These are phyloP conservation scores for Mangifera indica DNA, from an alignment of 345 rosid species.

Conservation along the genomic window DNA sequence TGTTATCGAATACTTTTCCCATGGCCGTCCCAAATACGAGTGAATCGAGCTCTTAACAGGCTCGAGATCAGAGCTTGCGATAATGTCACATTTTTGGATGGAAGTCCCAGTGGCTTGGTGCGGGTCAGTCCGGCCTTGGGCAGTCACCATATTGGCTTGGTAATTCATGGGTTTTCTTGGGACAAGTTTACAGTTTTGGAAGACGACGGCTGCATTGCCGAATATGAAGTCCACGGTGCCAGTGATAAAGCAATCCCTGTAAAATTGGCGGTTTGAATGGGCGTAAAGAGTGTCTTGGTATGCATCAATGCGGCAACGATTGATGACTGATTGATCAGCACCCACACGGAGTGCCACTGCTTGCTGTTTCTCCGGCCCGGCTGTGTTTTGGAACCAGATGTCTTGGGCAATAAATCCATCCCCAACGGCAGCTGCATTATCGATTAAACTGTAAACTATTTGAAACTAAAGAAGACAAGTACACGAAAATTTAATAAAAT, in stretches of 20 bases:
- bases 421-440: constrained; percentile 58
- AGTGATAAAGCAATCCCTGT: constrained; percentile 56
- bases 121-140: constrained; percentile 68
- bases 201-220: constrained; percentile 67
- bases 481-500: not conserved
- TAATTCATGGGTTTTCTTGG: constrained; percentile 59
- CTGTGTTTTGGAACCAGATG: constrained; percentile 74
- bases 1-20: constrained; percentile 70
- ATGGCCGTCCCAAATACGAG: constrained; percentile 79
- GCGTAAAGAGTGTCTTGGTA: constrained; percentile 79
- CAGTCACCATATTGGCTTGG: constrained; percentile 72
- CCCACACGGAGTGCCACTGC: constrained; percentile 87
- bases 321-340: constrained; percentile 70
- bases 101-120: constrained; percentile 80
- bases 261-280: constrained; percentile 71
- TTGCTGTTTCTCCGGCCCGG: constrained; percentile 74
- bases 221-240: constrained; percentile 84
- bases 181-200: constrained; percentile 62
- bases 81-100: constrained; percentile 62
- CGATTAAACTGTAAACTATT: not conserved
- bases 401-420: constrained; percentile 92
- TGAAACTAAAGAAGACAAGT: too few relatives aligned
- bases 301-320: constrained; percentile 69
- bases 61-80: constrained; percentile 53
- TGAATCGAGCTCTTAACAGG: constrained; percentile 42